Base-by-base conservation (phyloP, 306 rosid species). In the Heteromeles arbutifolia region DNA sequence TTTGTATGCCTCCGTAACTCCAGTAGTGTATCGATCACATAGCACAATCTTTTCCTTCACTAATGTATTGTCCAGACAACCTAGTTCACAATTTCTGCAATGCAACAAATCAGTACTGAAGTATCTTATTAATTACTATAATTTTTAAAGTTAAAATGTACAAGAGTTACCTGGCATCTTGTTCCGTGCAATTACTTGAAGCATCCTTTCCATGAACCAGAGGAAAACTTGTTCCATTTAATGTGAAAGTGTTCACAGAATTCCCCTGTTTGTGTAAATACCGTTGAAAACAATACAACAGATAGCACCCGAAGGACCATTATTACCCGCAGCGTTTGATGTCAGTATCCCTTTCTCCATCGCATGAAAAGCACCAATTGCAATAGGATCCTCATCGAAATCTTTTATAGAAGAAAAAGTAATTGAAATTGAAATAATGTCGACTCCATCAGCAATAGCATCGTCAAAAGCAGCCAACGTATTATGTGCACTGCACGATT, bases 391-490 rank as follows among this genome's bases (percentile, higher is more conserved):
- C 8, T 34, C 39, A 34, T 34, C 8, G 2, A 34, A 34, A 34
- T 6, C 2, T 1, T 34, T 34, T 34, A 34, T 34, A 34, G 39
- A 34, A 34, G 39, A 34, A 34, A 6, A 34, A 34, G 39, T 0
- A 34, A 34, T 34, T 6, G 39, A 80, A 3, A 86, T 0, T 25
- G 86, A 79, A 11, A 73, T 81, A 3, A 84, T 34, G 64, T 81
- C 78, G 3, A 84, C 86, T 32, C 86, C 86, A 74, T 86, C 86
- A 5, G 87, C 82, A 39, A 86, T 81, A 22, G 90, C 83, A 70
- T 86, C 86, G 4, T 86, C 90, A 67, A 81, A 82, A 32, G 80
- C 85, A 18, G 73, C 83, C 21, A 86, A 31, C 22, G 79, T 43
- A 14, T 24, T 15, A 2, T 43, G 44, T 10, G 28, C 3, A 3